Evolutionary conservation across 768 basidiomycete genomes (phyloP).

Genomic region (Chalciporus piperatus): DNA sequence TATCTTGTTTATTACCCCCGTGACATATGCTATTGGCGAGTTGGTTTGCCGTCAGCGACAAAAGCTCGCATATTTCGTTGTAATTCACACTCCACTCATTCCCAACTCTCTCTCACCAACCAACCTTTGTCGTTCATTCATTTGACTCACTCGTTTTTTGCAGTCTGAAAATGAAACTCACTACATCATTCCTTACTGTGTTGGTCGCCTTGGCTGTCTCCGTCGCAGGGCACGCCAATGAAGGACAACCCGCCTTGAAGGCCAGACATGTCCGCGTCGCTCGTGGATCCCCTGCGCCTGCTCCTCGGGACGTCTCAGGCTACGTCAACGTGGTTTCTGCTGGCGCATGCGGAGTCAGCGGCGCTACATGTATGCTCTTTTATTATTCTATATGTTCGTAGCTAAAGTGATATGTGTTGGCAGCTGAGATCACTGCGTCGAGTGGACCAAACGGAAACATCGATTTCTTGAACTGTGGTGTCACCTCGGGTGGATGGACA

Average conservation of each 20-base stretch:
- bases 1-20: too few species aligned
- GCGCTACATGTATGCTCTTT: slow-evolving; percentile 45
- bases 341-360: slow-evolving; percentile 43
- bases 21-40: too few species aligned
- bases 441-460: slow-evolving; percentile 71
- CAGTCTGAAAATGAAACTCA: slow-evolving; percentile 40
- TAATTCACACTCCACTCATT: background rate
- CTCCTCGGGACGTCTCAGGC: slow-evolving; percentile 6
- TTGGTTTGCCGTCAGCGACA: too few species aligned
- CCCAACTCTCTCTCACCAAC: too few species aligned
- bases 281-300: slow-evolving; percentile 20
- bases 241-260: background rate
- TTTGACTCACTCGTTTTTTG: slow-evolving; percentile 7
- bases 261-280: slow-evolving; percentile 27
- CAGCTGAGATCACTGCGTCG: slow-evolving; percentile 47
- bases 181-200: slow-evolving; percentile 39
- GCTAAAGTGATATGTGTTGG: background rate
- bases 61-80: background rate
- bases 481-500: slow-evolving; percentile 62
- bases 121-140: slow-evolving; percentile 7
- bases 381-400: slow-evolving; percentile 1
- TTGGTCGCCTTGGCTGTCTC: slow-evolving; percentile 26
- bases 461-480: slow-evolving; percentile 76
- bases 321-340: slow-evolving; percentile 36
- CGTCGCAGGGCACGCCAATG: slow-evolving; percentile 30